Conservation (phyloP, 1,139 yeast species). For the Blastobotrys buckinghamii region DNA sequence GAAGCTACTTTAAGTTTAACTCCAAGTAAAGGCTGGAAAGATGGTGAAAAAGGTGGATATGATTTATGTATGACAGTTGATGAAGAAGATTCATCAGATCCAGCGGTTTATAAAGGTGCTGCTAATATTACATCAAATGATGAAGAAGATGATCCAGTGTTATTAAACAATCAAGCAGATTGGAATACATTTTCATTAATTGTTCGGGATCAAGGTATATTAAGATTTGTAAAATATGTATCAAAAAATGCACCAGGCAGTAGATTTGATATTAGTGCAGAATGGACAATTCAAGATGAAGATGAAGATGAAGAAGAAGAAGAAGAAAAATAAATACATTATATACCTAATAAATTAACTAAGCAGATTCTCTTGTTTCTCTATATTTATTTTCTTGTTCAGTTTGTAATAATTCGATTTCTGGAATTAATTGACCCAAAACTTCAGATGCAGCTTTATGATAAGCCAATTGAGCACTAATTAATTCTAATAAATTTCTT, state of each 20-base stretch:
- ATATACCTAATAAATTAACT: conserved; percentile 5
- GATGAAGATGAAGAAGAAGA: conserved; percentile 21
- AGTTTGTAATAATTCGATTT: conserved; percentile 55
- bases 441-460: conserved; percentile 72
- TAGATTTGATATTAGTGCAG: conserved; percentile 83
- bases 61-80: conserved; percentile 61
- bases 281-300: conserved; percentile 62
- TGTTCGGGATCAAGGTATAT: conserved; percentile 74
- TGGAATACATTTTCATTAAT: conserved; percentile 80
- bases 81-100: conserved; percentile 25
- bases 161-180: conserved; percentile 72
- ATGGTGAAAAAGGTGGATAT: conserved; percentile 90
- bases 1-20: conserved; percentile 75
- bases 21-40: conserved; percentile 76
- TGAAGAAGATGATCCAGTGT: conserved; percentile 71
- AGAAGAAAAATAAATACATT: conserved; percentile 17
- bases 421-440: conserved; percentile 60
- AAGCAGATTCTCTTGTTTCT: conserved; percentile 29
- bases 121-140: conserved; percentile 37
- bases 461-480: conserved; percentile 76
- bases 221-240: conserved; percentile 89
- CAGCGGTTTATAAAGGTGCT: conserved; percentile 25
- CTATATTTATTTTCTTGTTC: conserved; percentile 42
- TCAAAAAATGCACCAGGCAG: conserved; percentile 85
- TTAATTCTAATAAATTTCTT: conserved; percentile 61